Evolutionary conservation across 2,329 filamentous ascomycete species (phyloP).

Genomic region (Phaeosphaeria sp.): DNA sequence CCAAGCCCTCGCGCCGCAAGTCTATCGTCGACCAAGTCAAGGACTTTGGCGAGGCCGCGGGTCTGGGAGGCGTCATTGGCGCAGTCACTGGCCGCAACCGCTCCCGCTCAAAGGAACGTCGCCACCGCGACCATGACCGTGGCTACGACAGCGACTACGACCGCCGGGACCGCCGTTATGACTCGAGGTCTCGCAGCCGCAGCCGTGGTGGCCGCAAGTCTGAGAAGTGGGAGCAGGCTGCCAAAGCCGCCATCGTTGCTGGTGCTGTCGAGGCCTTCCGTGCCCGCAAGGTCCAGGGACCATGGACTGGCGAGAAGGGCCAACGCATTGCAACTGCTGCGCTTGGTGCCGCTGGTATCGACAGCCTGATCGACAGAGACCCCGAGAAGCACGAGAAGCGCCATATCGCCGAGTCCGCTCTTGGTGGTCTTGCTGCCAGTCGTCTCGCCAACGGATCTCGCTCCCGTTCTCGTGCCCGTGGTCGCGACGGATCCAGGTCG

Average conservation of each 20-base stretch:
- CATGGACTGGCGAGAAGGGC: conserved; percentile 90
- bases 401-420: conserved; percentile 83
- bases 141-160: conserved; percentile 54
- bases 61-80: conserved; percentile 62
- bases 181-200: conserved; percentile 60
- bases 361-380: conserved; percentile 73
- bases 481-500: conserved; percentile 50
- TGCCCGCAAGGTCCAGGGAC: conserved; percentile 84
- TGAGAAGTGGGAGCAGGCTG: conserved; percentile 72
- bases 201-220: conserved; percentile 61
- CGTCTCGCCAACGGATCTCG: conserved; percentile 81
- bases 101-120: conserved; percentile 59
- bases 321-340: conserved; percentile 91
- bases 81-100: conserved; percentile 63
- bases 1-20: conserved; percentile 58
- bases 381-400: conserved; percentile 78
- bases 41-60: conserved; percentile 66
- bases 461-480: conserved; percentile 62
- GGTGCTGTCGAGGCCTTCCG: conserved; percentile 93
- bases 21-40: conserved; percentile 62
- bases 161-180: conserved; percentile 53
- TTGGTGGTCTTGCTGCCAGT: conserved; percentile 87
- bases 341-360: conserved; percentile 82
- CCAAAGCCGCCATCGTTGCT: conserved; percentile 87
- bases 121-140: conserved; percentile 51